Evolutionary conservation across 2,329 filamentous ascomycete genomes (phyloP).

Genomic region (Thielaviopsis punctulata): DNA sequence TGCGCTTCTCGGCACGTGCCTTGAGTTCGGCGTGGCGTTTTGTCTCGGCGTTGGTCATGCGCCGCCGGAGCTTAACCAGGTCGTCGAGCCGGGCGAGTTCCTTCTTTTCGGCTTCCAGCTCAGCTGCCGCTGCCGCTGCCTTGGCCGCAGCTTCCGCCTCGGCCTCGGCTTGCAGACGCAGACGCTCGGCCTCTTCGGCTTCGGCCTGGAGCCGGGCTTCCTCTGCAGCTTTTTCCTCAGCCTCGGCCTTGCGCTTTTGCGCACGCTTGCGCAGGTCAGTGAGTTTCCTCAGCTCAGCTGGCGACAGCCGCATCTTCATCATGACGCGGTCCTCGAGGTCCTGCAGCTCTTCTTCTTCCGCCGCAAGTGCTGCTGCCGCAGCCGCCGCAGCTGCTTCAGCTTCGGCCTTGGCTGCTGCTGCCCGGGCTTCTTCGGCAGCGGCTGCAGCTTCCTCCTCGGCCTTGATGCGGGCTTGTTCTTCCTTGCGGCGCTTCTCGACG

Average conservation of each 20-base stretch:
- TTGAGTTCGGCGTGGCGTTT: slow-evolving; percentile 4
- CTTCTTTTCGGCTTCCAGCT: slow-evolving; percentile 18
- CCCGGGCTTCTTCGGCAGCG: neutral
- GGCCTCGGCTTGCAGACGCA: slow-evolving; percentile 7
- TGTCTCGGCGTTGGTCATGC: neutral
- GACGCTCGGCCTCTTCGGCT: neutral
- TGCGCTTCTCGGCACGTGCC: slow-evolving; percentile 13
- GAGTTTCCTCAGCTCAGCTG: neutral
- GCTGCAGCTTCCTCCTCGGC: slow-evolving; percentile 2
- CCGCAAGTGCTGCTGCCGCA: slow-evolving; percentile 14
- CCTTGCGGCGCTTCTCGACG: neutral
- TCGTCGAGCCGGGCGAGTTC: slow-evolving; percentile 9
- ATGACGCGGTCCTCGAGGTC: slow-evolving; percentile 15
- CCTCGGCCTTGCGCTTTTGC: slow-evolving; percentile 18
- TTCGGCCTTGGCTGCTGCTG: slow-evolving; percentile 4
- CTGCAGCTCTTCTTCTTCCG: slow-evolving; percentile 16
- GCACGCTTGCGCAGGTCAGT: slow-evolving; percentile 16
- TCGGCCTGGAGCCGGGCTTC: slow-evolving; percentile 11
- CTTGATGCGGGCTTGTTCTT: neutral
- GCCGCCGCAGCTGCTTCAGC: neutral
- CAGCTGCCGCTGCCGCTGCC: slow-evolving; percentile 15
- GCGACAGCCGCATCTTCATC: slow-evolving; percentile 4
- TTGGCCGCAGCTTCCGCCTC: slow-evolving; percentile 12
- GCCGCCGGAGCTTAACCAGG: slow-evolving; percentile 7
- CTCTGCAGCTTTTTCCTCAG: slow-evolving; percentile 16